phyloP scores from a whole-genome alignment of 345 rosid genomes.

The Eutrema yunnanense region DNA sequence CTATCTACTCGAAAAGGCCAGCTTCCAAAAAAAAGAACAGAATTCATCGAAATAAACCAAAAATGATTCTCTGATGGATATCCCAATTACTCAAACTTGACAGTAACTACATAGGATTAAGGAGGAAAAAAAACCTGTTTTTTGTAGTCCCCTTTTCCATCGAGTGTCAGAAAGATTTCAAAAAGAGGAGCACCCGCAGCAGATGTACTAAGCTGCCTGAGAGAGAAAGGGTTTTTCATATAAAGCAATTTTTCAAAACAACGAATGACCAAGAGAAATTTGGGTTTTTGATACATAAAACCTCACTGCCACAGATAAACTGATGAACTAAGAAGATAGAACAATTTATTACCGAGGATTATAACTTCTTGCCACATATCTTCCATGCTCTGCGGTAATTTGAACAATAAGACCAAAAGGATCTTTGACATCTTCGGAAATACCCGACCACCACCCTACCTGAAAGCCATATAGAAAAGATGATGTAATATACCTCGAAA shows the following conservation, averaged over 20 bases:
- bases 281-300: not conserved
- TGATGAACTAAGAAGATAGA: constrained; percentile 10
- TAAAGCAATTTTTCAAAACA: constrained; percentile 9
- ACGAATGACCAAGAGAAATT: not conserved
- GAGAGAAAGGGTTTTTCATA: constrained; percentile 14
- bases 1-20: constrained; percentile 1
- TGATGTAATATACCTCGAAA: not conserved
- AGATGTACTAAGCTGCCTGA: constrained; percentile 79
- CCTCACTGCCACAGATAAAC: not conserved
- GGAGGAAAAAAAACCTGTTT: constrained; percentile 58
- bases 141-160: constrained; percentile 67
- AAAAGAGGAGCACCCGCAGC: constrained; percentile 69
- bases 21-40: not conserved
- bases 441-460: constrained; percentile 99
- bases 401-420: constrained; percentile 81
- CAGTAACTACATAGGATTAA: not conserved
- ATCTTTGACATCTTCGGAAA: constrained; percentile 64
- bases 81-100: not conserved
- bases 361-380: constrained; percentile 80
- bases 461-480: constrained; percentile 24
- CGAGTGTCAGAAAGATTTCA: constrained; percentile 68
- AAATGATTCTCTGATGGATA: not conserved
- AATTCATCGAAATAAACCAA: not conserved
- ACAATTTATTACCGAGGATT: constrained; percentile 58
- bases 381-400: constrained; percentile 94